These are phyloP conservation scores for Fusarium drepaniforme DNA, from an alignment of 2,329 filamentous ascomycete species.

Conservation along the genomic window DNA sequence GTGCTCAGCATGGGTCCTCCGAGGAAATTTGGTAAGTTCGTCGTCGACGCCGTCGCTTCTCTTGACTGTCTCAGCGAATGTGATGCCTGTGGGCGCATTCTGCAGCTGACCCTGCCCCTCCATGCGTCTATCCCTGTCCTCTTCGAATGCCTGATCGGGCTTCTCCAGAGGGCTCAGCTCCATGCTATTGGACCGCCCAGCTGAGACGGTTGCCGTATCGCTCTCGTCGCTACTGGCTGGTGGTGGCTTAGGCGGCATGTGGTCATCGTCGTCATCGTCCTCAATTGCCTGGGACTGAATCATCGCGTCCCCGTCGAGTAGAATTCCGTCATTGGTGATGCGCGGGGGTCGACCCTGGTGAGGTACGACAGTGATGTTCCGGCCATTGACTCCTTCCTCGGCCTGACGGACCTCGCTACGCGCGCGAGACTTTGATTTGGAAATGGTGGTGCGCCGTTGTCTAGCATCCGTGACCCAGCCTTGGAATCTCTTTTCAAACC, in stretches of 20 bases:
- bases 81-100: slow-evolving; percentile 60
- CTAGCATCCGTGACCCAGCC: slow-evolving; percentile 82
- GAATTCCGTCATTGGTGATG: slow-evolving; percentile 71
- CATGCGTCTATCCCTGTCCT: slow-evolving; percentile 16
- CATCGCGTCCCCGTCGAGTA: slow-evolving; percentile 52
- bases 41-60: slow-evolving; percentile 68
- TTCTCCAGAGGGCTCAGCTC: slow-evolving; percentile 39
- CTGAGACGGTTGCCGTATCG: slow-evolving; percentile 48
- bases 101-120: slow-evolving; percentile 21
- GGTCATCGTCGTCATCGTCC: slow-evolving; percentile 49
- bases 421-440: slow-evolving; percentile 69
- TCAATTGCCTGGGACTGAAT: slow-evolving; percentile 43
- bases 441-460: slow-evolving; percentile 72
- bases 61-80: slow-evolving; percentile 76
- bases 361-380: slow-evolving; percentile 76
- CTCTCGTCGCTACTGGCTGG: slow-evolving; percentile 53
- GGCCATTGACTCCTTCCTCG: slow-evolving; percentile 74
- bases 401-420: slow-evolving; percentile 58
- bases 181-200: slow-evolving; percentile 42
- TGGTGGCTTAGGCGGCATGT: slow-evolving; percentile 39
- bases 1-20: slow-evolving; percentile 76
- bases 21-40: slow-evolving; percentile 58
- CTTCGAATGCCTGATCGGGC: slow-evolving; percentile 28
- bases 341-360: slow-evolving; percentile 65
- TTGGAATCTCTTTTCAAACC: slow-evolving; percentile 98